Evolutionary conservation across 2,329 filamentous ascomycete genomes (phyloP).

Genomic region (Aspergillus jensenii): DNA sequence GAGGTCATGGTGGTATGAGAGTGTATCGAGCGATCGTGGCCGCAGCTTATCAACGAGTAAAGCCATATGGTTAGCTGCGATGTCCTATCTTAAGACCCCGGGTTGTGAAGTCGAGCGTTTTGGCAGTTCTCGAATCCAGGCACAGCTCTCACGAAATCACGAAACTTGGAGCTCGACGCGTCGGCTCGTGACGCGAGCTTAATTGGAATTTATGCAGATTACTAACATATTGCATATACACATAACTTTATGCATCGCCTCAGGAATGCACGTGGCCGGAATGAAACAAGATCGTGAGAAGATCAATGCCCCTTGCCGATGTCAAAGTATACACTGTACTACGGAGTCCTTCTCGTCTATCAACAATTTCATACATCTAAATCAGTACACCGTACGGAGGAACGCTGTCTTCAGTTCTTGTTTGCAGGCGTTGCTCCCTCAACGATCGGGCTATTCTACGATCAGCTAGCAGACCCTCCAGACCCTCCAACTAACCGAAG

Average conservation of each 20-base stretch:
- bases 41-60: conserved; percentile 66
- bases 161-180: conserved; percentile 27
- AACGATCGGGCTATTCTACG: conserved; percentile 1
- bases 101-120: neutral
- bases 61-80: conserved; percentile 50
- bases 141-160: conserved; percentile 8
- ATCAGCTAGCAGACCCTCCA: neutral
- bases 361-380: no score
- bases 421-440: conserved; percentile 1
- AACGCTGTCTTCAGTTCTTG: no score
- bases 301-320: neutral
- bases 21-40: conserved; percentile 50
- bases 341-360: neutral
- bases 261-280: neutral
- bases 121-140: neutral
- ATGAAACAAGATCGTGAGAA: neutral
- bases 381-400: no score
- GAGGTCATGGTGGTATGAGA: conserved; percentile 86
- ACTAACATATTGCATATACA: conserved; percentile 29
- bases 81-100: neutral
- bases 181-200: conserved; percentile 36
- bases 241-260: conserved; percentile 13
- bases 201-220: conserved; percentile 21
- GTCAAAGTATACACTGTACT: neutral
- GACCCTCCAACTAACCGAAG: neutral